Base-by-base conservation (phyloP, 441 rosid species). In the Jatropha multifida region DNA sequence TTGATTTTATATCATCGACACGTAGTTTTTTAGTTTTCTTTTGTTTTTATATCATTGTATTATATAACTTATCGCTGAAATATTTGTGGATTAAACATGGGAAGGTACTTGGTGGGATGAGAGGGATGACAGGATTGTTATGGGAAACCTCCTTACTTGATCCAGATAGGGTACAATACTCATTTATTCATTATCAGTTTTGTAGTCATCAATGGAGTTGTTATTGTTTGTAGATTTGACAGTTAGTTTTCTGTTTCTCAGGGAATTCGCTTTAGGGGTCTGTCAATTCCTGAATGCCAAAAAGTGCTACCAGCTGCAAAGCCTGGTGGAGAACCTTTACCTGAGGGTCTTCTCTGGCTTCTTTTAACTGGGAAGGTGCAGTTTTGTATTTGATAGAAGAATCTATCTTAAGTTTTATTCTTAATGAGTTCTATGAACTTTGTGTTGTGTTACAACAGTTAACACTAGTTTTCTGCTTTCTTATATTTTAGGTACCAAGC, bases 71-170 rank as follows among this genome's bases (percentile, higher is more conserved):
- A 51, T 61, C 18, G 46, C 77, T 81, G 55, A 66, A 49, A 32
- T 72, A 61, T 63, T 68, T 72, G 11, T 69, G 27, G 54, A 37
- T 62, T 73, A 74, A 64, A 66, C 76, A 27, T 79, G 74, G 73
- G 72, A 83, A 96, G 99, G 98, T 96, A 63, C 86, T 94, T 65
- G 97, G 99, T 67, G 98, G 99, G 71, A 96, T 96, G 99, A 90
- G 99, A 85, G 98, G 99, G 83, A 96, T 96, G 99, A 90, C 95
- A 52, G 97, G 99, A 64, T 75, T 96, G 76, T 89, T 94, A n/a
- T 93, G 99, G 99, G 98, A 93, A 85, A 94, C 97, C 74, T 96
- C 98, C 42, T 85, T 96, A 74, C 98, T 96, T 58, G 99, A 96
- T 79, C 90, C 98, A 7, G 97, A 96, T 52, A 97, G 93, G 97